Evolutionary conservation across 169 alveolate species (phyloP), one percentile per base, ranked within the genome.

Genomic region (Plasmodium inui): DNA sequence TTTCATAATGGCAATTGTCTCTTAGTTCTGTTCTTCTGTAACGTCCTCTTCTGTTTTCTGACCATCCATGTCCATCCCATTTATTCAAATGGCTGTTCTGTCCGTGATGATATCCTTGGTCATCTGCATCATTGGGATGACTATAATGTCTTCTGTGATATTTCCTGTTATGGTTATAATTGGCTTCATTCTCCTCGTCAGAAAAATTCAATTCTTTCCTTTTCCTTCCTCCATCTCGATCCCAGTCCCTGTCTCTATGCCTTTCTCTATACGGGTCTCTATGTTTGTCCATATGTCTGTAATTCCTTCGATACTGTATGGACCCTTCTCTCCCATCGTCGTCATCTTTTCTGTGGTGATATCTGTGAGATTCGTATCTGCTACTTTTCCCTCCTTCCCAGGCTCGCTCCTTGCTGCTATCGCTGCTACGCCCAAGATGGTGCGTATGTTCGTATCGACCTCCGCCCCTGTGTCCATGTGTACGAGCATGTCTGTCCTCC

Each of bases 1-100:
- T 84, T 84, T 84, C 92, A 28, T 84, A 84, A 71, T 84, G 83
- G 44, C 57, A 84, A 19, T 84, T 71, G 76, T 84, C 92, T 71
- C 83, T 37, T 71, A 84, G 39, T 46, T 84, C 76, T 10, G 92
- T 84, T 44, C 71, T 84, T 84, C 92, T 84, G 26, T 34, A 39
- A 7, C 44, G 92, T 30, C 41, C 53, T 70, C 57, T 67, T 84
- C 92, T 84, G 22, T 30, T 22, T 19, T 39, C 70, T 12, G 44
- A 44, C 67, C 41, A 26, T 12, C 57, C 46, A 44, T 57, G 73
- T 83, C 39, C 37, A 34, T 83, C 82, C 39, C 73, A 57, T 32
- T 67, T 8, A 17, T 28, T 61, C 2, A 61, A 61, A 34, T 67
- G 44, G n/a, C 26, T 67, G 26, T 30, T 83, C 22, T 83, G 39